Evolutionary conservation across 1,139 yeast species (phyloP).

Genomic region (Candida sp.): DNA sequence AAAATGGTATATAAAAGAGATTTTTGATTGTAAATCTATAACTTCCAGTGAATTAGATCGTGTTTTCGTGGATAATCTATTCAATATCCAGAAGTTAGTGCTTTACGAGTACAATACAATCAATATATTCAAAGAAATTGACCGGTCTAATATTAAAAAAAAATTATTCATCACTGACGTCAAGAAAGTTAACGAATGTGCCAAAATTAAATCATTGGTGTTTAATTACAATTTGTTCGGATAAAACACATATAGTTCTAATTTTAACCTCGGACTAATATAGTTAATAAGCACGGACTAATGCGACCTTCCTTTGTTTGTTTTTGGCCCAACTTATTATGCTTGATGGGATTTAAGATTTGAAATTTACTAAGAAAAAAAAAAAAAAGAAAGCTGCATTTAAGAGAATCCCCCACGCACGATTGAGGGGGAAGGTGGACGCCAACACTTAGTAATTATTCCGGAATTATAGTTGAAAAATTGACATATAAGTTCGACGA

Average conservation of each 20-base stretch:
- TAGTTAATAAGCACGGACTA: no score
- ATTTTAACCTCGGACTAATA: no score
- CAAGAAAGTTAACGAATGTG: not conserved
- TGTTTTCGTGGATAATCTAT: not conserved
- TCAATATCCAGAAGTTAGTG: conserved; percentile 5
- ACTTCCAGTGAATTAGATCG: not conserved
- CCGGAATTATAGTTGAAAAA: not conserved
- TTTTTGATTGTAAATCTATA: no score
- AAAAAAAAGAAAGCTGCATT: no score
- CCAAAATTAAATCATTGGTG: not conserved
- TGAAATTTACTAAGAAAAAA: no score
- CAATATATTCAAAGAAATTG: conserved; percentile 9
- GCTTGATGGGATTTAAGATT: not conserved
- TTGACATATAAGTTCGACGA: not conserved
- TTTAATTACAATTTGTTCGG: not conserved
- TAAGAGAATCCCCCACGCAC: not conserved
- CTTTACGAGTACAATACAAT: conserved; percentile 9
- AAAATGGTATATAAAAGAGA: conserved; percentile 7
- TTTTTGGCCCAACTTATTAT: not conserved
- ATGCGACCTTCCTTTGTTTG: no score
- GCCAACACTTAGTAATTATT: not conserved
- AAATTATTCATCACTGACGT: not conserved
- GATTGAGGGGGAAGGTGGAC: not conserved
- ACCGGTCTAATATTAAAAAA: not conserved
- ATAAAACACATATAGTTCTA: not conserved